A percentile compares a stretch with the other conserved stretches of the same genome.
These are phyloP conservation scores for Halophytophthora batemanensis DNA, from an alignment of 352 stramenopile genomes.

Conservation along the genomic window DNA sequence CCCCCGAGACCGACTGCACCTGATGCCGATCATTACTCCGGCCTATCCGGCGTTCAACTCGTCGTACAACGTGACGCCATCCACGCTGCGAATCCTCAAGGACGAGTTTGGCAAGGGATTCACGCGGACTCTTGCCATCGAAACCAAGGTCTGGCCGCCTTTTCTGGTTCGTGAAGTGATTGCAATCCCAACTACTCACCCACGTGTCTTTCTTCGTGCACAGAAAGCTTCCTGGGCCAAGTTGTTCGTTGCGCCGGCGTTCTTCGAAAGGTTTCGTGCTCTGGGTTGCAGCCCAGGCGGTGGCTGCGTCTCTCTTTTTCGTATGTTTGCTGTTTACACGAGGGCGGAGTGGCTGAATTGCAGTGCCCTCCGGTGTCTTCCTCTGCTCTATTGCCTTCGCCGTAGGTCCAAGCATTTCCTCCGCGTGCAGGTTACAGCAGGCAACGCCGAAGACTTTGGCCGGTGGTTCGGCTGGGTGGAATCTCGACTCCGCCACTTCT, in stretches of 20 bases:
- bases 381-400: constrained; percentile 1
- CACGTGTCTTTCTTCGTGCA: constrained; percentile 8
- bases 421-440: constrained; percentile 68
- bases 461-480: constrained; percentile 88
- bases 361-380: constrained; percentile 5
- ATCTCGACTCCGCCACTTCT: constrained; percentile 76
- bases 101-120: constrained; percentile 80
- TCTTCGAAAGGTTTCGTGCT: constrained; percentile 69
- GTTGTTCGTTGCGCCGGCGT: constrained; percentile 66
- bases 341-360: constrained; percentile 4
- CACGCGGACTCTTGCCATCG: constrained; percentile 70
- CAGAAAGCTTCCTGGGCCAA: constrained; percentile 77
- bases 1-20: constrained; percentile 83
- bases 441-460: constrained; percentile 49
- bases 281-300: background rate
- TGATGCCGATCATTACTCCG: constrained; percentile 99
- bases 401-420: constrained; percentile 80
- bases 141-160: constrained; percentile 57
- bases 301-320: background rate
- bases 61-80: constrained; percentile 95
- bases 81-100: constrained; percentile 90
- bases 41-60: constrained; percentile 98
- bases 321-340: background rate
- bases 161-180: background rate
- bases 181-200: background rate